Percentiles rank a stretch among this genome's conserved stretches.
Conservation (phyloP, 805 yeast species). For the Cyberlindnera xishuangbannaensis region DNA sequence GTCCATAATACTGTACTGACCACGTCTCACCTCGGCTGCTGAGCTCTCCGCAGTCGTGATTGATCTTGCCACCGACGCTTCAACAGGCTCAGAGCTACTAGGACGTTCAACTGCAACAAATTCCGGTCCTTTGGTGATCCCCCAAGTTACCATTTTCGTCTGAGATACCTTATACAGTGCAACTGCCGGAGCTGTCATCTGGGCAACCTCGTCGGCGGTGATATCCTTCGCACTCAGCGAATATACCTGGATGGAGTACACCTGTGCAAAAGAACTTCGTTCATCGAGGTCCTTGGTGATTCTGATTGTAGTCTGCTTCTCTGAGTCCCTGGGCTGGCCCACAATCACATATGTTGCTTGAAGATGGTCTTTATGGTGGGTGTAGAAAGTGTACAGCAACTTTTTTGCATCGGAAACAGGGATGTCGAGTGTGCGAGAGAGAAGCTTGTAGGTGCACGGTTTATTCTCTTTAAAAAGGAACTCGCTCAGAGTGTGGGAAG, state of each 20-base stretch:
- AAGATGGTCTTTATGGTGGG: conserved; percentile 30
- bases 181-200: conserved; percentile 8
- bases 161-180: conserved; percentile 8
- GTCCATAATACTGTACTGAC: too few relatives aligned
- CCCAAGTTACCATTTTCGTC: conserved; percentile 19
- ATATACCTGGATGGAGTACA: conserved; percentile 36
- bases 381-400: conserved; percentile 34
- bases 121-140: conserved; percentile 23
- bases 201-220: conserved; percentile 15
- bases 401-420: conserved; percentile 35
- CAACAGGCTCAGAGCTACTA: too few relatives aligned
- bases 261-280: conserved; percentile 25
- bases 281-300: conserved; percentile 24
- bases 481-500: conserved; percentile 5
- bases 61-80: too few relatives aligned
- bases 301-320: conserved; percentile 13
- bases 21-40: too few relatives aligned
- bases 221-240: conserved; percentile 26
- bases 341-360: conserved; percentile 37
- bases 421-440: conserved; percentile 36
- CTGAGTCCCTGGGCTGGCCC: conserved; percentile 26
- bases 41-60: too few relatives aligned
- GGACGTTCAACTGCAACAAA: conserved; percentile 7
- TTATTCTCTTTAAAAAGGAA: conserved; percentile 11
- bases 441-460: conserved; percentile 35